A percentile compares a stretch with the other conserved stretches of the same genome.
Conservation (phyloP, 176 grass and related monocot genomes). For the Urochloa ruziziensis region DNA sequence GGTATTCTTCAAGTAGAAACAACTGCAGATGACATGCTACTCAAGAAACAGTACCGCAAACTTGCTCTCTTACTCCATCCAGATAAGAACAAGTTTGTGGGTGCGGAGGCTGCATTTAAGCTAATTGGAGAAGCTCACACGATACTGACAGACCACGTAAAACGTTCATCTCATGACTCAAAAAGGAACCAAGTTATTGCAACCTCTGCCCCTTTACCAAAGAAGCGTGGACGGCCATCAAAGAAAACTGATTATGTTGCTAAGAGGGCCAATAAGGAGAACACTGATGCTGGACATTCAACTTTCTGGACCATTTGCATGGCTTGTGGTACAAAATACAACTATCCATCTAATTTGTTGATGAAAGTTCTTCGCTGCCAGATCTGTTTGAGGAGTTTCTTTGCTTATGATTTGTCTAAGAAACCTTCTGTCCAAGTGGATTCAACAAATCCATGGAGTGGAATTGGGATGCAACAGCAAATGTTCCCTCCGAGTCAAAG, state of each 20-base stretch:
- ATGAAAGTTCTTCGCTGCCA: conserved; percentile 59
- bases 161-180: conserved; percentile 45
- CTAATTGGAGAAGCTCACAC: conserved; percentile 72
- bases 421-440: conserved; percentile 12
- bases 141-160: conserved; percentile 49
- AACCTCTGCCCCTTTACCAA: conserved; percentile 22
- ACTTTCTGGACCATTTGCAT: conserved; percentile 72
- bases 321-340: conserved; percentile 59
- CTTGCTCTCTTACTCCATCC: conserved; percentile 81
- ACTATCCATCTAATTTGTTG: conserved; percentile 47
- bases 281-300: conserved; percentile 18
- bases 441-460: conserved; percentile 1
- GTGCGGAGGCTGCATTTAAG: conserved; percentile 84
- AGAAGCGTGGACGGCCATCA: conserved; percentile 24
- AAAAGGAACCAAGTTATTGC: conserved; percentile 49
- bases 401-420: conserved; percentile 60
- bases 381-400: conserved; percentile 55
- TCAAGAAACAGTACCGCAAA: conserved; percentile 82
- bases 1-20: conserved; percentile 68
- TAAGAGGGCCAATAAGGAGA: conserved; percentile 42
- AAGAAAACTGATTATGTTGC: conserved; percentile 33
- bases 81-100: conserved; percentile 81
- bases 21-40: conserved; percentile 51
- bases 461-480: conserved; percentile 22
- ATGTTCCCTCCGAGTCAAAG: conserved; percentile 24